Conservation (phyloP, 768 basidiomycete species). For the Amanita rubescens region DNA sequence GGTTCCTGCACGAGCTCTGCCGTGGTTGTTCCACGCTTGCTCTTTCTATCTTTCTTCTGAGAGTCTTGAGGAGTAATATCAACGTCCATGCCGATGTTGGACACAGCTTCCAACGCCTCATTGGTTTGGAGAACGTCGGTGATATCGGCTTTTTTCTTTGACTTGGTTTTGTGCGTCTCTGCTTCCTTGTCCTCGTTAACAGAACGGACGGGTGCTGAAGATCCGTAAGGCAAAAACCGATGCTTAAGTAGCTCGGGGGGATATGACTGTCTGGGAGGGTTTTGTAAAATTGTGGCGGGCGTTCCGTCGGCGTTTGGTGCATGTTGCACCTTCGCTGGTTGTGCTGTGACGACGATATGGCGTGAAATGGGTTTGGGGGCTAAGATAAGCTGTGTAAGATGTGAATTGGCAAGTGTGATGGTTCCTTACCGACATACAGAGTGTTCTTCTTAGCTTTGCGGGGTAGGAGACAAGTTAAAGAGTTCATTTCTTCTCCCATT, state of each 20-base stretch:
- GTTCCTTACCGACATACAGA: conserved; percentile 45
- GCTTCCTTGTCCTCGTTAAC: conserved; percentile 7
- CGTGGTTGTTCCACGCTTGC: conserved; percentile 41
- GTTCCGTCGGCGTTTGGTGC: conserved; percentile 12
- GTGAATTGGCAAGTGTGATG: neutral
- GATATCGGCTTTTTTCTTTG: conserved; percentile 9
- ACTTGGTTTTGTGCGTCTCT: neutral
- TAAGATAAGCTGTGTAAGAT: neutral
- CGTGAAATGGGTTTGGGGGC: conserved; percentile 40
- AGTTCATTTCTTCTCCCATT: conserved; percentile 55
- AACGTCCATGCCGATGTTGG: conserved; percentile 16
- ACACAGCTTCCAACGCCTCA: neutral
- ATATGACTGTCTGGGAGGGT: conserved; percentile 50
- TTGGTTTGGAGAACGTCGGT: neutral
- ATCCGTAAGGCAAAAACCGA: conserved; percentile 55
- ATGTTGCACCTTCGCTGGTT: conserved; percentile 25
- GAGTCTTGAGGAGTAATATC: conserved; percentile 10
- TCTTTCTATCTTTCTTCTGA: conserved; percentile 29
- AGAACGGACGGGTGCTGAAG: conserved; percentile 25
- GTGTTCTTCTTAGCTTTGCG: conserved; percentile 52
- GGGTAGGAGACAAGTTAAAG: conserved; percentile 57
- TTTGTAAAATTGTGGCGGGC: conserved; percentile 25
- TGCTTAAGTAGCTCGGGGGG: conserved; percentile 58
- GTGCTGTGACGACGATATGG: conserved; percentile 51
- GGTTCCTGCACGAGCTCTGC: conserved; percentile 7